These are phyloP conservation scores for Penicillium sp. DNA, from an alignment of 2,329 filamentous ascomycete genomes.

Conservation along the genomic window DNA sequence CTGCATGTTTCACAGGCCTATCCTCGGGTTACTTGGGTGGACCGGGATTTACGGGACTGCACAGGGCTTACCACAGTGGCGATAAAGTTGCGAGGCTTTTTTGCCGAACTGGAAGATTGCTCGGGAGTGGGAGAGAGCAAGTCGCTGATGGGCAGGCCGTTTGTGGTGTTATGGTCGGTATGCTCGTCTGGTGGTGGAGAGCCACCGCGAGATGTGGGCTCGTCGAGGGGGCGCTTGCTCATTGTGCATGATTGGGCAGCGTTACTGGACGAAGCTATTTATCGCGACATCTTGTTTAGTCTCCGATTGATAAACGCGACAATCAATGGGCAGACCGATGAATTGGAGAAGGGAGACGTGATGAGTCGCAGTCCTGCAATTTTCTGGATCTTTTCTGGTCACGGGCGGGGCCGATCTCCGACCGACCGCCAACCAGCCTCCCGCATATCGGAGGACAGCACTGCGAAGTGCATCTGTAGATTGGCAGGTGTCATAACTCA, in stretches of 20 bases:
- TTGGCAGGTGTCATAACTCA: background rate
- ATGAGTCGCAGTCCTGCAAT: background rate
- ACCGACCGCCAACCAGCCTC: constrained; percentile 14
- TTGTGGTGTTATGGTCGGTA: constrained; percentile 28
- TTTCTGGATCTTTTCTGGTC: constrained; percentile 8
- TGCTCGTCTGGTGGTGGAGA: constrained; percentile 29
- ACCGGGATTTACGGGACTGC: background rate
- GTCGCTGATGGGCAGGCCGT: constrained; percentile 39
- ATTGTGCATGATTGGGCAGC: constrained; percentile 37
- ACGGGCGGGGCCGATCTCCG: constrained; percentile 15
- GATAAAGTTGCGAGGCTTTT: constrained; percentile 46
- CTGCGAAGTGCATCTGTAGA: too few relatives aligned
- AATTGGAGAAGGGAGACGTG: background rate
- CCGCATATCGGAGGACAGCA: background rate
- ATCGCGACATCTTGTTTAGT: constrained; percentile 1
- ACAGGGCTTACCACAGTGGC: constrained; percentile 40
- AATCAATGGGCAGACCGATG: background rate
- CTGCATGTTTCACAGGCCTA: constrained; percentile 61
- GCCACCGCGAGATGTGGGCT: constrained; percentile 33
- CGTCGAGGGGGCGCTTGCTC: constrained; percentile 44
- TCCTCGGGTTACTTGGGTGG: constrained; percentile 2
- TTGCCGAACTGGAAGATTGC: constrained; percentile 31
- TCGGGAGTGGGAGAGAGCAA: constrained; percentile 42
- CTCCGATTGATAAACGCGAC: background rate
- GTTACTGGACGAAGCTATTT: background rate